Evolutionary conservation across 1,284 basidiomycete species (phyloP), one percentile per base, ranked within the genome.

Genomic region (Schizophyllum commune): DNA sequence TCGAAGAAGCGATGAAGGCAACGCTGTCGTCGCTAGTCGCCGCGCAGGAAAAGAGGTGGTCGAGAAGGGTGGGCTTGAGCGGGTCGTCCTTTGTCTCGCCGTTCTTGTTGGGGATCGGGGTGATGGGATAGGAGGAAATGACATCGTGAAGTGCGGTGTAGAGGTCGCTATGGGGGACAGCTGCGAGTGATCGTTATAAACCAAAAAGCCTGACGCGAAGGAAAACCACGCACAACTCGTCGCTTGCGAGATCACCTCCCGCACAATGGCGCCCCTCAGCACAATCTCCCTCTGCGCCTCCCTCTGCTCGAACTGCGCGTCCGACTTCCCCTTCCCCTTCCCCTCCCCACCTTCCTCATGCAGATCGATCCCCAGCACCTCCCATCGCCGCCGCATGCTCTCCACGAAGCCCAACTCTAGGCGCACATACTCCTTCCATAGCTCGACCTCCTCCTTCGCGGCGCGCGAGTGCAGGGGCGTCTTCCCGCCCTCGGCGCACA

Each of bases 331-430:
- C 9, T 47, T 47, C 39, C 39, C 39, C 39, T 47, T 47, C 13
- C 39, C 39, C 13, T 47, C 39, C 2, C 27, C 27, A 3, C 4
- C 39, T 3, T 47, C 39, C 39, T 47, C 39, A 17, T 47, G 39
- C 13, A 47, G 9, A 47, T 47, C 66, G 52, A 92, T 84, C 2
- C 90, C 92, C 13, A 93, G 79, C 5, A 92, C 79, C 56, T 82
- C 83, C 93, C 93, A 96, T 53, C 94, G 79, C 63, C 92, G 77
- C 52, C 93, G 77, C 58, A 97, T 76, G 9, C 85, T 85, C 75
- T 97, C 94, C 17, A 94, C 81, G 73, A 94, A 97, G 2, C 89
- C 88, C 7, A 96, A 76, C 73, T 98, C 95, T 85, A 97, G 93
- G 68, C 89, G 88, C 65, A 94, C 85, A 72, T 96, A 95, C 72